Percentiles rank a stretch among this genome's conserved stretches.
Conservation (phyloP, 1,284 basidiomycete species). For the Moesziomyces globuligerus region DNA sequence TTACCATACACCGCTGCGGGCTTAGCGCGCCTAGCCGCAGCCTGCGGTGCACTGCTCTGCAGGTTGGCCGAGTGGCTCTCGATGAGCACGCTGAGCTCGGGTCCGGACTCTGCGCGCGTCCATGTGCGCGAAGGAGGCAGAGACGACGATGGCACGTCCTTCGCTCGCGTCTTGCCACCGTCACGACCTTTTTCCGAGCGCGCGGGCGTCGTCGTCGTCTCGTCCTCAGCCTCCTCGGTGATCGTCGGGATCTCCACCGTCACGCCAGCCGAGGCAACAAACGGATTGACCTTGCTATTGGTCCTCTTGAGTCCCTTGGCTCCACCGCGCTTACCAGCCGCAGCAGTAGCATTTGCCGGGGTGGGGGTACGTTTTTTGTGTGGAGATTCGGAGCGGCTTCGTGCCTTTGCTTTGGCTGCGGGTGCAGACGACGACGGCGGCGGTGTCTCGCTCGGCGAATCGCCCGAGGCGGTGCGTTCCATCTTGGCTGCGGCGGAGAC, state of each 20-base stretch:
- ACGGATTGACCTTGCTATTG: conserved; percentile 36
- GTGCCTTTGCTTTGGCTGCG: conserved; percentile 16
- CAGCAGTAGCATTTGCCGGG: conserved; percentile 1
- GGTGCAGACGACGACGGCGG: conserved; percentile 6
- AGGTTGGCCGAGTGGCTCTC: conserved; percentile 13
- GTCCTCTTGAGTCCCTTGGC: conserved; percentile 24
- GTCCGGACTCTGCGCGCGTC: conserved; percentile 19
- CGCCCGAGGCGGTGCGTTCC: conserved; percentile 16
- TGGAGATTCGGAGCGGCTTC: conserved; percentile 35
- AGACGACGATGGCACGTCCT: conserved; percentile 46
- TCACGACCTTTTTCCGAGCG: conserved; percentile 48
- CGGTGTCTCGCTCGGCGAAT: conserved; percentile 10
- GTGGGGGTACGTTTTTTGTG: conserved; percentile 22
- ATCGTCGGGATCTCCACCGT: conserved; percentile 31
- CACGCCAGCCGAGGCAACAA: conserved; percentile 7
- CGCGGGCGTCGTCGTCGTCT: conserved; percentile 4
- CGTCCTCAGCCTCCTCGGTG: conserved; percentile 16
- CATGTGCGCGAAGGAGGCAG: conserved; percentile 4
- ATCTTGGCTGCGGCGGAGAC: conserved; percentile 40
- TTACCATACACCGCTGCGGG: conserved; percentile 15
- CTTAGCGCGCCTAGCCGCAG: conserved; percentile 19
- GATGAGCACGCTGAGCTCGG: conserved; percentile 18
- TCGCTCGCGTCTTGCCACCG: conserved; percentile 36
- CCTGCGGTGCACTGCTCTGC: conserved; percentile 3
- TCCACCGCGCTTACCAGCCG: neutral